A percentile compares a stretch with the other conserved stretches of the same genome.
Conservation (phyloP, 768 basidiomycete species). For the Amanita phalloides region DNA sequence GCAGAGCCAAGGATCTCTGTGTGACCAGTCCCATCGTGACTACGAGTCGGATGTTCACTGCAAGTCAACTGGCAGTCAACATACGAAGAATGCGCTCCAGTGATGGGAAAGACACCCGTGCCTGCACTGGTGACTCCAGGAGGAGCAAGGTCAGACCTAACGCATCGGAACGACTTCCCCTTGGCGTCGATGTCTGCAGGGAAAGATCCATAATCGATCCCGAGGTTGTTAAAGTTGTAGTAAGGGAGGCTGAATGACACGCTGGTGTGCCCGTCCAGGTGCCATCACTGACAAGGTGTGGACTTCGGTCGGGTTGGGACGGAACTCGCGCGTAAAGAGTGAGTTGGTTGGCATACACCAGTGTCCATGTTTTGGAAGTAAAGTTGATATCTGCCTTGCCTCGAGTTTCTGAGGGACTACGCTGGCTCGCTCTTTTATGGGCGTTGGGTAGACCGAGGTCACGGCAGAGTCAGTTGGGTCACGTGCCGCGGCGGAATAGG, state of each 20-base stretch:
- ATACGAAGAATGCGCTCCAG: background rate
- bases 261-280: background rate
- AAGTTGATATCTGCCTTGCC: constrained; percentile 1
- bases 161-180: background rate
- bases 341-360: background rate
- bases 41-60: no score
- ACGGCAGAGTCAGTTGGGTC: background rate
- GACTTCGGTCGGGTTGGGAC: background rate
- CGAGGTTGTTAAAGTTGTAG: background rate
- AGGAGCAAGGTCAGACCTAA: constrained; percentile 1
- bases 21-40: no score
- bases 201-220: background rate
- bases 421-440: no score
- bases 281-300: background rate
- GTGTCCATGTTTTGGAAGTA: background rate
- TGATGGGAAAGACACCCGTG: background rate
- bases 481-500: constrained; percentile 1
- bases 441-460: no score
- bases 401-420: background rate
- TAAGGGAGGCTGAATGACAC: background rate
- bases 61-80: background rate
- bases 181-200: background rate
- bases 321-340: background rate
- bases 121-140: background rate
- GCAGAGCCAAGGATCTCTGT: no score